These are phyloP conservation scores for Coccomyxa sp. DNA, from an alignment of 139 green algal species.

Conservation along the genomic window DNA sequence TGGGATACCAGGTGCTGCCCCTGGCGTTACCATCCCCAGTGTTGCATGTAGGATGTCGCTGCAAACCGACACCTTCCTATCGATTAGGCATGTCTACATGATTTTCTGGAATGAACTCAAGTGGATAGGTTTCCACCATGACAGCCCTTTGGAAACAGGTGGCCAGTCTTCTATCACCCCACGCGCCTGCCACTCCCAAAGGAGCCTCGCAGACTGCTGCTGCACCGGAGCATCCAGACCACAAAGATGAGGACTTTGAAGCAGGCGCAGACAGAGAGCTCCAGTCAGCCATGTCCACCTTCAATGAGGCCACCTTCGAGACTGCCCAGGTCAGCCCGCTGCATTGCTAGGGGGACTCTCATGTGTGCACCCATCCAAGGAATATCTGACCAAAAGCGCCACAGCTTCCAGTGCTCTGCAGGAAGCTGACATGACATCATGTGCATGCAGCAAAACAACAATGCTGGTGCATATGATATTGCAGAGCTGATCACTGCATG, in stretches of 20 bases:
- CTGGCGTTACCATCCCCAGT: too few relatives aligned
- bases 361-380: neutral
- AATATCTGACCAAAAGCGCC: too few relatives aligned
- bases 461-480: neutral
- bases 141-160: neutral
- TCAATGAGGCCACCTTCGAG: neutral
- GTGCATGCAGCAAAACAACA: neutral
- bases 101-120: neutral
- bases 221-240: too few relatives aligned
- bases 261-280: neutral
- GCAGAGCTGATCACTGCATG: neutral
- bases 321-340: neutral
- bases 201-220: too few relatives aligned
- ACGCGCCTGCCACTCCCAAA: too few relatives aligned
- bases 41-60: neutral
- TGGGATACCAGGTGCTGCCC: conserved; percentile 12
- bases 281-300: neutral
- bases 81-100: neutral
- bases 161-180: neutral
- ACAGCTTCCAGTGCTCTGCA: too few relatives aligned
- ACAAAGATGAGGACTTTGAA: neutral
- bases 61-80: neutral
- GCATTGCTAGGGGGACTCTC: too few relatives aligned
- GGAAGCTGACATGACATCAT: too few relatives aligned
- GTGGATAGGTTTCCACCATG: neutral